Evolutionary conservation across 106 monocot genomes (phyloP).

Genomic region (Iris macrosiphon): DNA sequence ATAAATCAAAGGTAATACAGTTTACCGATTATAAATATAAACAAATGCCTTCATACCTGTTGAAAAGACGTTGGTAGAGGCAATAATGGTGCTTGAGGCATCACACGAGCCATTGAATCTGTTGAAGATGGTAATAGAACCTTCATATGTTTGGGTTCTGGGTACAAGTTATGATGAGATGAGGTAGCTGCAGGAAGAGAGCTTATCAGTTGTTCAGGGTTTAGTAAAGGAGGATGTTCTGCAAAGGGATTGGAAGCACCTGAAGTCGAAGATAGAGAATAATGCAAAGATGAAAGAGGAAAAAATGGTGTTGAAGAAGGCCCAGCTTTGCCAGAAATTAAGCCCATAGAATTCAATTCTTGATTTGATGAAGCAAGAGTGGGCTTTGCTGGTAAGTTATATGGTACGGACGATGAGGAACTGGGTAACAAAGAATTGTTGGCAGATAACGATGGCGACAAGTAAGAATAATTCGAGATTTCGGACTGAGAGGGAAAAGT

Average conservation of each 20-base stretch:
- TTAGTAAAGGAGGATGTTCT: not conserved
- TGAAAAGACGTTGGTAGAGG: conserved; percentile 20
- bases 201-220: conserved; percentile 1
- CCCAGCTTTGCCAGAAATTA: conserved; percentile 6
- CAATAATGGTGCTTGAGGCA: conserved; percentile 35
- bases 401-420: conserved; percentile 6
- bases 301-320: not conserved
- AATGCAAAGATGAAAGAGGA: conserved; percentile 4
- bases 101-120: not conserved
- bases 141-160: conserved; percentile 3
- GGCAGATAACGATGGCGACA: not conserved
- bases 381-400: conserved; percentile 2
- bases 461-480: not conserved
- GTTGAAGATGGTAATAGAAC: not conserved
- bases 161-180: conserved; percentile 1
- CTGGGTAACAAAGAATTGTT: not conserved
- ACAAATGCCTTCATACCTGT: not conserved
- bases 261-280: conserved; percentile 1
- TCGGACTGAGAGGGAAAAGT: conserved; percentile 1
- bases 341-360: conserved; percentile 2
- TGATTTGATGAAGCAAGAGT: conserved; percentile 14
- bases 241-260: not conserved
- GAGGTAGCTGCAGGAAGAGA: not conserved
- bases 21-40: no score
- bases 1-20: no score